Evolutionary conservation across 176 grass and related monocot species (phyloP), one percentile per base, ranked within the genome.

Genomic region (Oryza rufipogon): DNA sequence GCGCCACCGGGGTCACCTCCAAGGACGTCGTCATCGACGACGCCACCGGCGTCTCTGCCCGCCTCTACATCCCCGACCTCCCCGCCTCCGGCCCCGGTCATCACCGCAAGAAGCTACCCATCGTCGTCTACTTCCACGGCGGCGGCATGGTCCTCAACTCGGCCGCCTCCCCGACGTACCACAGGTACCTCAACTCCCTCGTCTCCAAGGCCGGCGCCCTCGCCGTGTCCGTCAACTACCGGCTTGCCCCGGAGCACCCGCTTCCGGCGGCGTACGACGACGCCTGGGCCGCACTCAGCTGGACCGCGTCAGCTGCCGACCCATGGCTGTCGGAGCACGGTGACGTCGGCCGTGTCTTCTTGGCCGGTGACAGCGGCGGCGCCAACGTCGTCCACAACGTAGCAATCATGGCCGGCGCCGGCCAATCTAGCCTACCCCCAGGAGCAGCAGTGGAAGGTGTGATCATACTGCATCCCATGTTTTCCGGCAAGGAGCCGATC

Each of bases 61-160:
- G 90, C 69, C 78, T 95, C 80, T 88, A 88, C 74, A 75, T 95
- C 51, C 91, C 91, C 36, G 41, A 66, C 48, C 8, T 71, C 68
- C 76, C 25, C 41, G 11, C 60, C 33, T 13, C 20, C 51, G 20
- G 38, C 22, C 3, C 87, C 7, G 69, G 5, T 2, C 16, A 9
- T 58, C 52, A 71, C 3, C 20, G 54, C 3, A 71, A 80, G 49
- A 86, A 88, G 70, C 66, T 95, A 25, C 87, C 88, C 4, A 56
- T 95, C 7, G 81, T 92, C 79, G 26, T 90, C 72, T 90, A 90
- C 78, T 92, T 83, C 79, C 93, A 95, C 15, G 91, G 91, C 44
- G 86, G 91, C 0, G 86, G 78, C 22, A 56, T 93, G 22, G 67
- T 90, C 61, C n/a, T 88, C 25, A 26, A 65, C 25, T 89, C 86